phyloP scores from a whole-genome alignment of 1,284 basidiomycete genomes.

The Ceratobasidium sp. region DNA sequence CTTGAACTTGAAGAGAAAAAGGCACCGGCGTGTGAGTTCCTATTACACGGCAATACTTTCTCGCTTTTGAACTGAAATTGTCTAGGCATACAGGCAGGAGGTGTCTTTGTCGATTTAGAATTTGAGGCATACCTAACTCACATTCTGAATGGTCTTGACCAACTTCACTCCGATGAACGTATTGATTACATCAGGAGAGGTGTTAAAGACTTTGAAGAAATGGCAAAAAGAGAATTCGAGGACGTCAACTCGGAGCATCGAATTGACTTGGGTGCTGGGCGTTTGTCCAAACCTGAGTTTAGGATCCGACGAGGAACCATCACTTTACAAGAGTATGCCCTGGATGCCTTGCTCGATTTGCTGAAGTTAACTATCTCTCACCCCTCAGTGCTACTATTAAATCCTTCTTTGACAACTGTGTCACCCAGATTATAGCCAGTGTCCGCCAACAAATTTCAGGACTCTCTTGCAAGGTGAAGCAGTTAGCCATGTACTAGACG shows the following conservation, averaged over 20 bases:
- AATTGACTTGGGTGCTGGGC: background rate
- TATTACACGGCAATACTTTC: no score
- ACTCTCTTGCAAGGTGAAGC: background rate
- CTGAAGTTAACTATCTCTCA: background rate
- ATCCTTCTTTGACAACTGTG: constrained; percentile 22
- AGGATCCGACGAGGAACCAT: background rate
- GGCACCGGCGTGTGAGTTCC: no score
- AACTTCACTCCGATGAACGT: background rate
- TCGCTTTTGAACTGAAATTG: no score
- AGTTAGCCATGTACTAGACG: background rate
- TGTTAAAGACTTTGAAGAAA: background rate
- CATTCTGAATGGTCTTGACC: background rate
- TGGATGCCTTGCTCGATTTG: background rate
- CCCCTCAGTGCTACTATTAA: background rate
- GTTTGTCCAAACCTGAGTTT: background rate
- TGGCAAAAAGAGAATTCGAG: background rate
- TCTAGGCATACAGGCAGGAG: no score
- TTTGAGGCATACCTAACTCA: background rate
- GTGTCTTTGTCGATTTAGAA: constrained; percentile 3
- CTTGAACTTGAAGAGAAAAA: no score
- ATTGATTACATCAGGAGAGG: background rate
- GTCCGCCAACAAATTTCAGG: background rate
- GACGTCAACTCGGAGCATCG: background rate
- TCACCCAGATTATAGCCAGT: background rate
- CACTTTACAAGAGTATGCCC: background rate